Evolutionary conservation across 2,329 filamentous ascomycete species (phyloP).

Genomic region (Triangularia setosa): DNA sequence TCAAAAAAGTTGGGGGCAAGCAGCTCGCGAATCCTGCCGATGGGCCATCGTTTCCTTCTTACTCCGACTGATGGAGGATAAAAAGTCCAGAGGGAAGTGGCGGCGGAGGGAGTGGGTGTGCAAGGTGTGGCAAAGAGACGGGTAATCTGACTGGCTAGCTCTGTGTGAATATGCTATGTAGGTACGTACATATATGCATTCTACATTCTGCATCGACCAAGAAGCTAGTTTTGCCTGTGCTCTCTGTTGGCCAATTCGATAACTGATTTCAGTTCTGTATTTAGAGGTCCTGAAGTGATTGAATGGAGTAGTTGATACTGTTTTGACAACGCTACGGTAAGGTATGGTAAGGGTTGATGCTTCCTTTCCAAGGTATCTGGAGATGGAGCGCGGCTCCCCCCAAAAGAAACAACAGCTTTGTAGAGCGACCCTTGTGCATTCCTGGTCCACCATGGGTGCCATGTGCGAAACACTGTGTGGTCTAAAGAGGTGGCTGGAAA

Average conservation of each 20-base stretch:
- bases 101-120: conserved; percentile 11
- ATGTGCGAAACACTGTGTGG: background rate
- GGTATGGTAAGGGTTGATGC: no score
- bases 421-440: background rate
- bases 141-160: conserved; percentile 16
- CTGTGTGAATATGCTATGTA: background rate
- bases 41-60: background rate
- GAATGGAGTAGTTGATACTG: no score
- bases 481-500: background rate
- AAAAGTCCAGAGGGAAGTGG: conserved; percentile 12
- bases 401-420: background rate
- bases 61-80: background rate
- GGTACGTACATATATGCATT: background rate
- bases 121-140: conserved; percentile 15
- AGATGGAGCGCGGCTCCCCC: background rate
- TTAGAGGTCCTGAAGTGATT: no score
- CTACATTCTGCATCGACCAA: background rate
- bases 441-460: background rate
- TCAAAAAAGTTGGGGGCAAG: background rate
- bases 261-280: no score
- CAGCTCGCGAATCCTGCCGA: background rate
- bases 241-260: no score
- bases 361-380: no score
- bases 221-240: background rate
- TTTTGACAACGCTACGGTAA: no score